Conservation (phyloP, 176 grass and related monocot genomes). For the Triticum urartu region DNA sequence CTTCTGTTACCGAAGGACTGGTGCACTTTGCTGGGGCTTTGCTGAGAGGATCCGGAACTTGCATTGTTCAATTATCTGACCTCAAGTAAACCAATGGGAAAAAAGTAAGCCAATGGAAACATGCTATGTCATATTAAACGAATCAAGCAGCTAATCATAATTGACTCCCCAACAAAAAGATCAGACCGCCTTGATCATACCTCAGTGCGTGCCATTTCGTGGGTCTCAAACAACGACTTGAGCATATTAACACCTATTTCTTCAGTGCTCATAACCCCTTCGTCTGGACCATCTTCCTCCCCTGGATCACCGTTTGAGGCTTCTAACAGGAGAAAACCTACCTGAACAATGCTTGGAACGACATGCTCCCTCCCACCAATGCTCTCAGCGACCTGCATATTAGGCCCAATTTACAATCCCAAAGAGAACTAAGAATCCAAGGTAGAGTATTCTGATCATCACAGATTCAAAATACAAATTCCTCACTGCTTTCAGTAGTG, state of each 20-base stretch:
- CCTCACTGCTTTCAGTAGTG: slow-evolving; percentile 75
- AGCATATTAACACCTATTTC: slow-evolving; percentile 72
- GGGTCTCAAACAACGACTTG: slow-evolving; percentile 74
- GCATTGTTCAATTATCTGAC: slow-evolving; percentile 70
- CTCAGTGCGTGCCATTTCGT: slow-evolving; percentile 69
- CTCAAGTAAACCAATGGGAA: background rate
- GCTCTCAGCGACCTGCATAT: slow-evolving; percentile 67
- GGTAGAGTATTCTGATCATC: background rate
- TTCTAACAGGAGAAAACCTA: slow-evolving; percentile 75
- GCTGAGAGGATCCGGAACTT: slow-evolving; percentile 75
- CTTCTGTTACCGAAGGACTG: slow-evolving; percentile 51
- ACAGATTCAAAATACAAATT: slow-evolving; percentile 19
- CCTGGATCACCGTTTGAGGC: slow-evolving; percentile 37
- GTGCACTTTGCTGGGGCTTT: slow-evolving; percentile 66
- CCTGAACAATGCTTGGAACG: slow-evolving; percentile 71
- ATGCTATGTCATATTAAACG: slow-evolving; percentile 16
- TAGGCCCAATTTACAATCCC: slow-evolving; percentile 11
- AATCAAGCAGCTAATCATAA: background rate
- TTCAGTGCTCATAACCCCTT: slow-evolving; percentile 52
- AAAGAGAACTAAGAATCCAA: background rate
- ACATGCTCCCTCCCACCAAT: slow-evolving; percentile 74
- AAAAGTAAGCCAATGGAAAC: slow-evolving; percentile 14
- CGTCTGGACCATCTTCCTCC: slow-evolving; percentile 20
- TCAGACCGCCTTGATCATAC: slow-evolving; percentile 18
- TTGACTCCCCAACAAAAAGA: background rate